Conservation (phyloP, 345 rosid genomes). For the Microcos paniculata region DNA sequence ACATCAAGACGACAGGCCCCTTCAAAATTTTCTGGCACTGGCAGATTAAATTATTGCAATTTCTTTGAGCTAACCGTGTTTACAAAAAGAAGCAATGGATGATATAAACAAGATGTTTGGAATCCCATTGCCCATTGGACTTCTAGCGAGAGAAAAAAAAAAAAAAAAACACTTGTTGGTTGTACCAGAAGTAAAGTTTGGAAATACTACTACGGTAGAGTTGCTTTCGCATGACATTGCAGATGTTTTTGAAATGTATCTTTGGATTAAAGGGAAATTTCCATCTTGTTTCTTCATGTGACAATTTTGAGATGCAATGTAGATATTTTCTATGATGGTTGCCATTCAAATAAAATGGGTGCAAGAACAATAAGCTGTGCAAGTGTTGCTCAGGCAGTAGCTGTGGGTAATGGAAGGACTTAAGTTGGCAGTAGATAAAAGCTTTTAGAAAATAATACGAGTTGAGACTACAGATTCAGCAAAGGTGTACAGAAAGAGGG, state of each 20-base stretch:
- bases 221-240: not conserved
- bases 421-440: no score
- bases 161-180: constrained; percentile 13
- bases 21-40: constrained; percentile 29
- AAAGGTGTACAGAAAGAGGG: no score
- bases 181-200: not conserved
- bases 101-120: constrained; percentile 83
- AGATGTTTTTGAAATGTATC: not conserved
- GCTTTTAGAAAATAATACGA: no score
- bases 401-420: no score
- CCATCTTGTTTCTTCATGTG: constrained; percentile 1
- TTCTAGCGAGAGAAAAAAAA: no score
- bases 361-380: no score
- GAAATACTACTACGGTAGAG: not conserved
- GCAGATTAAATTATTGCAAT: constrained; percentile 41
- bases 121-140: constrained; percentile 78
- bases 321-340: not conserved
- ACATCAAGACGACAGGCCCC: constrained; percentile 25
- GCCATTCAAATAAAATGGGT: no score
- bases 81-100: constrained; percentile 85
- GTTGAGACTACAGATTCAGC: no score
- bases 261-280: not conserved
- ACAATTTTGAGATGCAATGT: not conserved
- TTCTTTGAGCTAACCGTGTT: constrained; percentile 76
- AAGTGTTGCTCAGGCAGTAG: no score